These are phyloP conservation scores for Pelagophyceae sp. DNA, from an alignment of 352 stramenopile species.

Conservation along the genomic window DNA sequence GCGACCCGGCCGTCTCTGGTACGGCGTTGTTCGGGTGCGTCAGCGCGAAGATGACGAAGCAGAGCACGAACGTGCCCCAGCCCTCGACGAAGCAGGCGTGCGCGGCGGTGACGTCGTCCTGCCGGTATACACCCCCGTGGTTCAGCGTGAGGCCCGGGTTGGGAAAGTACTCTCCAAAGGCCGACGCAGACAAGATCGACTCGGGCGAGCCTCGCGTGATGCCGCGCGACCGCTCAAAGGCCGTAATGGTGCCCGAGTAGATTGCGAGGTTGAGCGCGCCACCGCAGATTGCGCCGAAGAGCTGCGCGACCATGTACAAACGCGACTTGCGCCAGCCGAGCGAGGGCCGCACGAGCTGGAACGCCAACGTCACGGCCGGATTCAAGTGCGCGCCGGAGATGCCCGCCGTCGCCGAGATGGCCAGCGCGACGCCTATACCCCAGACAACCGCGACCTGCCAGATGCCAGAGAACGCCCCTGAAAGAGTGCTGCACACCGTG, in stretches of 20 bases:
- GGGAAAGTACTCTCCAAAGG: constrained; percentile 60
- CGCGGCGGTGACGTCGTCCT: constrained; percentile 30
- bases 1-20: constrained; percentile 24
- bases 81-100: constrained; percentile 51
- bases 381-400: constrained; percentile 60
- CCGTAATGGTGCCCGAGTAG: constrained; percentile 47
- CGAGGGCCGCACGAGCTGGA: constrained; percentile 42
- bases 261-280: constrained; percentile 42
- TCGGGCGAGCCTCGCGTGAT: constrained; percentile 39
- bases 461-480: constrained; percentile 34
- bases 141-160: constrained; percentile 43
- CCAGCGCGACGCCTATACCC: constrained; percentile 46
- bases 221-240: constrained; percentile 45
- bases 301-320: constrained; percentile 52
- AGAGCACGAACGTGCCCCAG: constrained; percentile 51
- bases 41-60: constrained; percentile 53
- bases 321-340: constrained; percentile 43
- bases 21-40: constrained; percentile 42
- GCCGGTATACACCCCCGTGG: constrained; percentile 30
- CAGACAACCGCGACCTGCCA: constrained; percentile 41
- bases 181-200: constrained; percentile 51
- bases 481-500: constrained; percentile 35
- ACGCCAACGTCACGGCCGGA: constrained; percentile 50
- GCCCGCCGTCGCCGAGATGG: constrained; percentile 44
- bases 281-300: constrained; percentile 47